Evolutionary conservation across 1,139 yeast species (phyloP).

Genomic region (Candida mesenterica): DNA sequence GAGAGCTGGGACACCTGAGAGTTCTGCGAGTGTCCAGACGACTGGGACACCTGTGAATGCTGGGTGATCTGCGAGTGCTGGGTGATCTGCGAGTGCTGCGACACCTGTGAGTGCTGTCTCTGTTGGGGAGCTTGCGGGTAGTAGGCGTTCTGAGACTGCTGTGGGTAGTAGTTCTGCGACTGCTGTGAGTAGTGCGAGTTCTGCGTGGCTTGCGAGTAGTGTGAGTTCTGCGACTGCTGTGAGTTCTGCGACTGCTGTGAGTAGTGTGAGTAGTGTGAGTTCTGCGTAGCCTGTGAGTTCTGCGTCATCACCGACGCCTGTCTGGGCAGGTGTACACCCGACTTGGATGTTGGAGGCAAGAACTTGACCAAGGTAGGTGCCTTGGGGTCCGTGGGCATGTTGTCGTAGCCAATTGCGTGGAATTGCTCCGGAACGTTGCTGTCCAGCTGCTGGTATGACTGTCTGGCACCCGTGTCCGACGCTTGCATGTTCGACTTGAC

Average conservation of each 20-base stretch:
- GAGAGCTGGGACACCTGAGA: no score
- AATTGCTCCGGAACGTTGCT: constrained; percentile 16
- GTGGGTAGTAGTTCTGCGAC: neutral
- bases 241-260: neutral
- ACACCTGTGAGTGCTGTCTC: no score
- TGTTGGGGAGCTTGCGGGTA: no score
- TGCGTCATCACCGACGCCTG: constrained; percentile 4
- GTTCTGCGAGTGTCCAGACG: no score
- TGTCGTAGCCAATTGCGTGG: constrained; percentile 37
- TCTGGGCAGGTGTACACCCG: constrained; percentile 15
- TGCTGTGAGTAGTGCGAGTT: neutral
- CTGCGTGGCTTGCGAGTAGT: neutral
- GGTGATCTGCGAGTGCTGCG: no score
- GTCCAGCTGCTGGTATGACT: no score
- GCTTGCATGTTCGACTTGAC: no score
- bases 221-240: constrained; percentile 6
- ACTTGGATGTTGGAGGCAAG: constrained; percentile 24
- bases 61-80: no score
- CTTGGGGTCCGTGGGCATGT: constrained; percentile 20
- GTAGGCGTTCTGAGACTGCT: constrained; percentile 5
- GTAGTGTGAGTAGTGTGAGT: neutral
- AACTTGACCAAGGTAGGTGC: constrained; percentile 33
- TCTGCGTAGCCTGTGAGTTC: constrained; percentile 4
- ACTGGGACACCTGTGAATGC: no score
- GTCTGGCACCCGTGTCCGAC: no score